Evolutionary conservation across 2,329 filamentous ascomycete species (phyloP).

Genomic region (Neopestalotiopsis rosae): DNA sequence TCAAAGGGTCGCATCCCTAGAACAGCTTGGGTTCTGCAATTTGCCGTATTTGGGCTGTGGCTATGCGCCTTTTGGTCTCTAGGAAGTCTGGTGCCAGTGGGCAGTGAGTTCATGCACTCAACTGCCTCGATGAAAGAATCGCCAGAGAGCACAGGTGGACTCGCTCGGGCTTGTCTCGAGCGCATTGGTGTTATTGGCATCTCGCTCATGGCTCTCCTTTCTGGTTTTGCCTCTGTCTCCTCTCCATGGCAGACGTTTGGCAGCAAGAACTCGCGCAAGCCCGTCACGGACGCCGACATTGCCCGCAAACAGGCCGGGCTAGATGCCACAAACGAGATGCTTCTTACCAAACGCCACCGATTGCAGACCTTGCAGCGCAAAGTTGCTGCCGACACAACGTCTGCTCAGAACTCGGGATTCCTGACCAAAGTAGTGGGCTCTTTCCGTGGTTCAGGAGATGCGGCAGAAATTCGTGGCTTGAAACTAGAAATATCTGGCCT

Average conservation of each 20-base stretch:
- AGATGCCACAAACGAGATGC: conserved; percentile 80
- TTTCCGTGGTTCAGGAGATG: conserved; percentile 68
- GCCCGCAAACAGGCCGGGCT: conserved; percentile 79
- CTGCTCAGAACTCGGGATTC: conserved; percentile 60
- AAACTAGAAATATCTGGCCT: conserved; percentile 80
- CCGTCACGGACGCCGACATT: conserved; percentile 76
- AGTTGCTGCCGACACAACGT: conserved; percentile 41
- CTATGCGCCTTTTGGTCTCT: conserved; percentile 78
- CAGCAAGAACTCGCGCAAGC: conserved; percentile 59
- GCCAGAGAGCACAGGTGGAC: conserved; percentile 42
- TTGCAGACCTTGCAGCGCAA: conserved; percentile 74
- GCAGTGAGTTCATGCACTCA: conserved; percentile 48
- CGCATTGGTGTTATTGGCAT: conserved; percentile 86
- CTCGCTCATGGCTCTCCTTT: conserved; percentile 84
- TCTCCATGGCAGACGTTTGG: conserved; percentile 85
- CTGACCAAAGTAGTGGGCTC: conserved; percentile 77
- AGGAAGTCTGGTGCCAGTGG: conserved; percentile 64
- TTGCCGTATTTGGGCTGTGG: conserved; percentile 69
- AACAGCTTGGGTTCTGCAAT: conserved; percentile 69
- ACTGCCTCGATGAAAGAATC: conserved; percentile 39
- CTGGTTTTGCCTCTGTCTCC: conserved; percentile 87
- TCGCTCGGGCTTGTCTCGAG: conserved; percentile 64
- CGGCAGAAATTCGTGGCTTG: conserved; percentile 64
- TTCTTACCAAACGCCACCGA: conserved; percentile 75
- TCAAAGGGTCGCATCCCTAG: conserved; percentile 61